Conservation (phyloP, 495 filamentous ascomycete genomes). For the Xylaria acuta region DNA sequence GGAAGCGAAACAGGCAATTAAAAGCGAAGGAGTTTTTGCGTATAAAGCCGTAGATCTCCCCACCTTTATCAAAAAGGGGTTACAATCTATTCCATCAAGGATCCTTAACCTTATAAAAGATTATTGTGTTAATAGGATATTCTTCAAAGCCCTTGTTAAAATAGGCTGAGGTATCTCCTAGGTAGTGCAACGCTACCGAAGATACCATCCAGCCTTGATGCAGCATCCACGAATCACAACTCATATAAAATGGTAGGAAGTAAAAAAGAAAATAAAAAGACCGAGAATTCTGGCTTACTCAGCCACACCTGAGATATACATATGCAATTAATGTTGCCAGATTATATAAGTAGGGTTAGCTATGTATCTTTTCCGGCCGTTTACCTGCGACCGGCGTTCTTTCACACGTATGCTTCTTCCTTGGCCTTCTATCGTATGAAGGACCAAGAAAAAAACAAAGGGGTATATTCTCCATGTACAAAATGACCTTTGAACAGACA, state of each 20-base stretch:
- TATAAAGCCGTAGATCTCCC: not conserved
- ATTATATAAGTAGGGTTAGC: constrained; percentile 19
- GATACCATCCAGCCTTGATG: no score
- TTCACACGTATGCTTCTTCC: constrained; percentile 23
- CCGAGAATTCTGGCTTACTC: not conserved
- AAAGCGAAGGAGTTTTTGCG: not conserved
- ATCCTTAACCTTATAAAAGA: not conserved
- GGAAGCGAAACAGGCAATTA: not conserved
- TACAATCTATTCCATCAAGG: not conserved
- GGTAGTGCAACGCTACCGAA: no score
- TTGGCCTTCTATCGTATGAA: constrained; percentile 16
- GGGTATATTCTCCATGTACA: constrained; percentile 31
- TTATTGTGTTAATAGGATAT: not conserved
- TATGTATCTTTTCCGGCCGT: constrained; percentile 14
- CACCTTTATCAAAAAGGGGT: not conserved
- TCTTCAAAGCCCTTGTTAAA: not conserved
- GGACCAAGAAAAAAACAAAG: constrained; percentile 18
- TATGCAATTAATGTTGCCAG: constrained; percentile 19
- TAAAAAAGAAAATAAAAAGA: not conserved
- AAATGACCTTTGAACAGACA: constrained; percentile 13
- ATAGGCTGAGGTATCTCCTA: no score
- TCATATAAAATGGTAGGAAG: not conserved
- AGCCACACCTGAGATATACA: not conserved
- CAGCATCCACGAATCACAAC: not conserved
- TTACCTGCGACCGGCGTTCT: constrained; percentile 8